Conservation (phyloP, 768 basidiomycete genomes). For the Phaeotremella skinneri region DNA sequence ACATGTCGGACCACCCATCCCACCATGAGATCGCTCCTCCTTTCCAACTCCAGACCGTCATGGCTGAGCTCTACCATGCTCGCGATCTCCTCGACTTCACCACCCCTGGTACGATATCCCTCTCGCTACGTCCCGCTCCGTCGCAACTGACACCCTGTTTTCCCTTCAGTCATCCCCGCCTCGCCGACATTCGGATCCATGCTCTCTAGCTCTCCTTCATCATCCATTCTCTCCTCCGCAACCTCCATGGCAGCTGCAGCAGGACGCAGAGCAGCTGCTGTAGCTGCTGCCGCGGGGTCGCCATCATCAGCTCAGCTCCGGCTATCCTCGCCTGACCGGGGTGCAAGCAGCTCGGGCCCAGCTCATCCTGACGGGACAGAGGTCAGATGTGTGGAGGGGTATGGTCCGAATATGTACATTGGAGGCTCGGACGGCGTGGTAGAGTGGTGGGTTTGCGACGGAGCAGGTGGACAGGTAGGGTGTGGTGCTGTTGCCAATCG, state of each 20-base stretch:
- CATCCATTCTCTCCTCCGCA: constrained; percentile 36
- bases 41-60: constrained; percentile 34
- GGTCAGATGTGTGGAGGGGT: constrained; percentile 44
- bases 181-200: constrained; percentile 4
- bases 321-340: constrained; percentile 9
- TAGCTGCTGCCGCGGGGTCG: constrained; percentile 23
- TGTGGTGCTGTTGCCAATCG: constrained; percentile 15
- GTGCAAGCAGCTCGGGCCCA: background rate
- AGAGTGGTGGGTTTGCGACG: constrained; percentile 71
- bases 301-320: constrained; percentile 7
- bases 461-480: constrained; percentile 15
- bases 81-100: constrained; percentile 44
- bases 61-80: constrained; percentile 35
- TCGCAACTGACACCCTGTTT: constrained; percentile 7
- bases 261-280: constrained; percentile 37
- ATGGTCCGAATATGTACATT: constrained; percentile 69
- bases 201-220: constrained; percentile 13
- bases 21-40: constrained; percentile 9
- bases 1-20: background rate
- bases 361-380: constrained; percentile 12
- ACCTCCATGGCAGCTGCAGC: constrained; percentile 43
- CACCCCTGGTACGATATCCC: constrained; percentile 24
- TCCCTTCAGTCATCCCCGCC: constrained; percentile 25
- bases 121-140: background rate
- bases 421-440: constrained; percentile 83